These are phyloP conservation scores for Myriosclerotinia duriaeana DNA, from an alignment of 2,329 filamentous ascomycete species.

Conservation along the genomic window DNA sequence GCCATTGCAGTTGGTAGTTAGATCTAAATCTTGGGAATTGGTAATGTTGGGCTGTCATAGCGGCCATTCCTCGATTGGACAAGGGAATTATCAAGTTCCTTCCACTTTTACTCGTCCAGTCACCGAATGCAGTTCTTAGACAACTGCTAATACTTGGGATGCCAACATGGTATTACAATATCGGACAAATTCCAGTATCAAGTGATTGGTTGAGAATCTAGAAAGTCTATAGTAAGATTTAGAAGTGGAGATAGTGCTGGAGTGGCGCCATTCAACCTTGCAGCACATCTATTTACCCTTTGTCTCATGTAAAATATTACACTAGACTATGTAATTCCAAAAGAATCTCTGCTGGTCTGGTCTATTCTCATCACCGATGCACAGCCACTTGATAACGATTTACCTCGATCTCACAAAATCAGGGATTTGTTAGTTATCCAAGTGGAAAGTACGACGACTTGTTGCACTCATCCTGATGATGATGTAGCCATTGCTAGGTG, in stretches of 20 bases:
- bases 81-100: neutral
- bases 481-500: constrained; percentile 11
- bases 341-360: neutral
- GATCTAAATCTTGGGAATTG: neutral
- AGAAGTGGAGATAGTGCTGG: neutral
- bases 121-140: neutral
- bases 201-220: neutral
- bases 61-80: neutral
- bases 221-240: neutral
- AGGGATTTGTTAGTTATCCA: neutral
- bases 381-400: constrained; percentile 11
- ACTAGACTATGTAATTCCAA: neutral
- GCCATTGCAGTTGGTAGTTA: neutral
- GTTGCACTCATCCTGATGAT: neutral
- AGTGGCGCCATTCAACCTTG: neutral
- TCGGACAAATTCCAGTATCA: neutral
- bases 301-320: neutral
- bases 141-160: neutral
- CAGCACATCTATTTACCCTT: neutral
- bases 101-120: neutral
- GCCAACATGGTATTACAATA: neutral
- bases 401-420: constrained; percentile 7
- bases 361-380: constrained; percentile 2
- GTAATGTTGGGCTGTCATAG: neutral
- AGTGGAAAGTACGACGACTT: neutral